These are phyloP conservation scores for Fraxinus ornus DNA, from an alignment of 305 asterid genomes.

Conservation along the genomic window DNA sequence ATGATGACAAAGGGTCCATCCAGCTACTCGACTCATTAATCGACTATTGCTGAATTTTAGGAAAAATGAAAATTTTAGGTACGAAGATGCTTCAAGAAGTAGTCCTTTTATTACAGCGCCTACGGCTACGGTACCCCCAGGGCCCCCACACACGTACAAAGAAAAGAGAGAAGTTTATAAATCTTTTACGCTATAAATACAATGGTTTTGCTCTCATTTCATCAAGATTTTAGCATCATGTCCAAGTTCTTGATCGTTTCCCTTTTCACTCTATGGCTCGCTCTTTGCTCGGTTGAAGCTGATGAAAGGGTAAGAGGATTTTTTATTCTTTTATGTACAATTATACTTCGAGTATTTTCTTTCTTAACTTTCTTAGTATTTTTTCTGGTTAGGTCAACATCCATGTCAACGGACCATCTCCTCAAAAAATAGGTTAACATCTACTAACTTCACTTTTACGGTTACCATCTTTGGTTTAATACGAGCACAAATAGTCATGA, in stretches of 20 bases:
- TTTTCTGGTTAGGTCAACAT: background rate
- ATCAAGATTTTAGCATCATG: background rate
- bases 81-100: background rate
- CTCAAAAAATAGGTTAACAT: conserved; percentile 17
- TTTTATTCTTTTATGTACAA: background rate
- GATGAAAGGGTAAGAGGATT: conserved; percentile 18
- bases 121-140: background rate
- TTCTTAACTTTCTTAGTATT: background rate
- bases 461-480: background rate
- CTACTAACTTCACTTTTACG: background rate
- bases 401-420: background rate
- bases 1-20: background rate
- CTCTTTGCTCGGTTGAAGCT: conserved; percentile 20
- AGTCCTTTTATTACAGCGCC: background rate
- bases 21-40: background rate
- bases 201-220: background rate
- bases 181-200: background rate
- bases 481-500: background rate
- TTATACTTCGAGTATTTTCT: background rate
- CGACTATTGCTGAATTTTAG: background rate
- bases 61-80: background rate
- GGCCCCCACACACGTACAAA: background rate
- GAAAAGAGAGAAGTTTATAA: background rate
- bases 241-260: conserved; percentile 24
- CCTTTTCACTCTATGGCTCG: conserved; percentile 24